Evolutionary conservation across 495 filamentous ascomycete species (phyloP).

Genomic region (Penicillium robsamsonii): DNA sequence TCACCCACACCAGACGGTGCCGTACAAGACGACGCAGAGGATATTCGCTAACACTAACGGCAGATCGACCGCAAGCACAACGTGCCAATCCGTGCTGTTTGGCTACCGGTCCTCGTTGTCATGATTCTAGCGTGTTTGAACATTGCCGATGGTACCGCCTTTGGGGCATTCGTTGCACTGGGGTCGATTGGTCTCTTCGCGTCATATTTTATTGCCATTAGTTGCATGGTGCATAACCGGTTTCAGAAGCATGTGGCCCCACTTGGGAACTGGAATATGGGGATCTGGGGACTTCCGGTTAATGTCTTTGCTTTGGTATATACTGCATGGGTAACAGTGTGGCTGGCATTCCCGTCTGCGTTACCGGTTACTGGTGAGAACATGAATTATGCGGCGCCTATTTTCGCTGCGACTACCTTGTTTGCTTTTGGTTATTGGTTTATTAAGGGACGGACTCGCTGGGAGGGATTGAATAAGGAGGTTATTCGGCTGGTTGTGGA

Average conservation of each 20-base stretch:
- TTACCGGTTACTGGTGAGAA: conserved; percentile 25
- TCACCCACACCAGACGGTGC: neutral
- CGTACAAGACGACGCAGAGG: neutral
- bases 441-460: conserved; percentile 18
- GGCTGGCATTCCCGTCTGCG: conserved; percentile 25
- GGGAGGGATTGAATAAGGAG: conserved; percentile 23
- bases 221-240: conserved; percentile 37
- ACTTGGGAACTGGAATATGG: conserved; percentile 24
- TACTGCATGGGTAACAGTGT: conserved; percentile 24
- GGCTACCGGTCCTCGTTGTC: conserved; percentile 47
- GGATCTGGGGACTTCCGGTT: conserved; percentile 21
- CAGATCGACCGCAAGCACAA: conserved; percentile 31
- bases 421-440: conserved; percentile 28
- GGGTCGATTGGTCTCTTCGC: conserved; percentile 39
- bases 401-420: conserved; percentile 22
- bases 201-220: conserved; percentile 42
- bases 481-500: conserved; percentile 18
- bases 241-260: conserved; percentile 12
- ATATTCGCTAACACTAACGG: neutral
- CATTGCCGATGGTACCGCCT: conserved; percentile 51
- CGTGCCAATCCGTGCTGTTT: conserved; percentile 43
- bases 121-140: conserved; percentile 54
- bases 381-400: conserved; percentile 30
- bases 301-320: conserved; percentile 28
- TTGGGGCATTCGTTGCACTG: conserved; percentile 53